Base-by-base conservation (phyloP, 208 protist species). In the Polymyxa betae region DNA sequence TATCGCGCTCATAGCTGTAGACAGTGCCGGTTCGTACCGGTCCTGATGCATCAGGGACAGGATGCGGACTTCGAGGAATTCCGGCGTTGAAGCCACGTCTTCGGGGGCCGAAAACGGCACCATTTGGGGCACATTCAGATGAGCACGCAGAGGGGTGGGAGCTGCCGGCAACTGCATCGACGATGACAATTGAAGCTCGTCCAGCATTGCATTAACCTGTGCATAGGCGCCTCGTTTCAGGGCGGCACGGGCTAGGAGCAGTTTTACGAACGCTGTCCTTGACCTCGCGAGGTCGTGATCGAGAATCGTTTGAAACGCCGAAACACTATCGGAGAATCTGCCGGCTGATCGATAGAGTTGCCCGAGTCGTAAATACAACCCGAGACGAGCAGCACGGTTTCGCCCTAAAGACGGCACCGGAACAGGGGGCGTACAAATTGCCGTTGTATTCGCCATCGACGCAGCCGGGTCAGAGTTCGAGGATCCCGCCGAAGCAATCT, bases 301-400 rank as follows among this genome's bases (percentile, higher is more conserved):
- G 16, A 82, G n/a, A 82, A 35, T n/a, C 10, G 72, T 38, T 43
- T 82, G 72, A 12, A 82, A 43, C 5, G 35, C 16, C 5, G 72
- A 82, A 12, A 82, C n/a, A 16, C 16, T n/a, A 35, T 82, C 72
- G 12, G n/a, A 5, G n/a, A n/a, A 5, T 35, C 16, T 82, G n/a
- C 72, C 72, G 10, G 16, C 72, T 20, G 72, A 5, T 82, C n/a
- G n/a, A 43, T 82, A 82, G 12, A 82, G 40, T 43, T 82, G 72
- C 72, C 35, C 72, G 5, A 82, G 72, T 5, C 72, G 72, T 16
- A 82, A n/a, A n/a, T 40, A 82, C 5, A 82, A 35, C 5, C 72
- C 72, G 40, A 82, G 72, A 43, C 72, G 72, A 82, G 72, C 72
- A 35, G 72, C 72, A 5, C 72, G 72, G 72, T 82, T 82, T 35